Evolutionary conservation across 352 stramenopile species (phyloP), one percentile per base, ranked within the genome.

Genomic region (Globisporangium apiculatum): DNA sequence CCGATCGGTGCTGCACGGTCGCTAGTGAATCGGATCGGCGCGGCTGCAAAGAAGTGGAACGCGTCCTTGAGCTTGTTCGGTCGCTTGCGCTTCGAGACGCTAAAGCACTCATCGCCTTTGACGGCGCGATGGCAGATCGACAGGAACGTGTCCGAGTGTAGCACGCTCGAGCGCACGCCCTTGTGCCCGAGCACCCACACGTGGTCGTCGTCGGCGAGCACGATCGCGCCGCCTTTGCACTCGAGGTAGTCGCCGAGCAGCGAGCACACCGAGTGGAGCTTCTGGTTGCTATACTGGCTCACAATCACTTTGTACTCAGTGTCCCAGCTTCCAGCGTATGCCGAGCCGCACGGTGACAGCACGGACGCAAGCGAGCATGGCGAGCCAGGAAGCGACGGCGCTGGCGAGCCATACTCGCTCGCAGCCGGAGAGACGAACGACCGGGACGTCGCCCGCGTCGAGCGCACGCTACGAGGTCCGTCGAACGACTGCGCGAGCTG

Each of bases 181-280:
- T 82, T 79, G 62, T 88, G 75, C 1, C 76, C 76, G 37, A 91
- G 63, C 7, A 91, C 69, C 78, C 80, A 91, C 14, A 89, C 68
- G 51, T 89, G 71, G 1, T 72, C 53, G 7, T 77, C 73, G 38
- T 84, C 66, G 1, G 85, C 69, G 17, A 91, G 71, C 24, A 86
- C 80, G 53, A 91, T 79, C 12, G 80, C 78, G 18, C 76, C 71
- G 7, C 80, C 76, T 7, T 76, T 71, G 62, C 78, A 89, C 49
- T 91, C 80, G 18, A 91, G 75, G 58, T 87, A 91, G 47, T 91
- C 76, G 7, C 77, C 55, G 1, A 91, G 58, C 37, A 91, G 52
- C 1, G 76, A 82, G 62, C 78, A 91, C 4, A 88, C 76, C 0
- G 76, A 88, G 53, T 85, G 73, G n/a, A 91, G 71, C 55, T 85